These are phyloP conservation scores for Trichoderma citrinoviride DNA, from an alignment of 2,329 filamentous ascomycete species.

Conservation along the genomic window DNA sequence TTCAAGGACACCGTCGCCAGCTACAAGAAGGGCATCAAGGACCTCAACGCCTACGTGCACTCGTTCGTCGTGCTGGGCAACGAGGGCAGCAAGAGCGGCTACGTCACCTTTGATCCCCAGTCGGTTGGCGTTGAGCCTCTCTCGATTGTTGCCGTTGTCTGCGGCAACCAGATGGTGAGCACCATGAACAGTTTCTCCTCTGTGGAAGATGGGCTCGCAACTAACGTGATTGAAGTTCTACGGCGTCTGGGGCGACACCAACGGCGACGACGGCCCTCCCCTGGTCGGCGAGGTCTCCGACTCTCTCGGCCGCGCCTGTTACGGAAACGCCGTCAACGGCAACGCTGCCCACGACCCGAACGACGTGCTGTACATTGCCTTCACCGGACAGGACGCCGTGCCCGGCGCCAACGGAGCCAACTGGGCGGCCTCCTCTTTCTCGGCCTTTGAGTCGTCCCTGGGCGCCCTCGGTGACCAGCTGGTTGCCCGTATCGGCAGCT, in stretches of 20 bases:
- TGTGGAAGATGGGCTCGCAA: not conserved
- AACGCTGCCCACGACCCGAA: slow-evolving; percentile 39
- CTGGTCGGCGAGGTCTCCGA: slow-evolving; percentile 53
- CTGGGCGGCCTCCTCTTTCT: slow-evolving; percentile 48
- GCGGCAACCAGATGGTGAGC: slow-evolving; percentile 45
- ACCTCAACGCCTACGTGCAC: slow-evolving; percentile 52
- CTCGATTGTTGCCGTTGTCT: slow-evolving; percentile 55
- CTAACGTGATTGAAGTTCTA: slow-evolving; percentile 41
- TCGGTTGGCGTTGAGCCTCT: slow-evolving; percentile 46
- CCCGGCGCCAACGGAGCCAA: slow-evolving; percentile 50
- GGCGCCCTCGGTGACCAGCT: slow-evolving; percentile 46
- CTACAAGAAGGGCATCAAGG: slow-evolving; percentile 39
- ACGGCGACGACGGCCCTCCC: slow-evolving; percentile 47
- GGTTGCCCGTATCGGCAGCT: slow-evolving; percentile 35
- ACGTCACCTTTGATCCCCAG: slow-evolving; percentile 42
- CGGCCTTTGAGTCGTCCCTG: slow-evolving; percentile 45
- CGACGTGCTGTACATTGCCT: slow-evolving; percentile 61
- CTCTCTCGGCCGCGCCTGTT: slow-evolving; percentile 53
- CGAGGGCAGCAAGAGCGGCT: slow-evolving; percentile 33
- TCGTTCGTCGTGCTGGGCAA: slow-evolving; percentile 57
- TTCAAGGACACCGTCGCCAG: slow-evolving; percentile 40
- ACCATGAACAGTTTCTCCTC: not conserved
- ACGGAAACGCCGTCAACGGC: slow-evolving; percentile 48
- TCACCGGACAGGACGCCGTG: slow-evolving; percentile 52
- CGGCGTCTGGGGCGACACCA: slow-evolving; percentile 58